Conservation (phyloP, 495 filamentous ascomycete genomes). For the Daldinia loculata region DNA sequence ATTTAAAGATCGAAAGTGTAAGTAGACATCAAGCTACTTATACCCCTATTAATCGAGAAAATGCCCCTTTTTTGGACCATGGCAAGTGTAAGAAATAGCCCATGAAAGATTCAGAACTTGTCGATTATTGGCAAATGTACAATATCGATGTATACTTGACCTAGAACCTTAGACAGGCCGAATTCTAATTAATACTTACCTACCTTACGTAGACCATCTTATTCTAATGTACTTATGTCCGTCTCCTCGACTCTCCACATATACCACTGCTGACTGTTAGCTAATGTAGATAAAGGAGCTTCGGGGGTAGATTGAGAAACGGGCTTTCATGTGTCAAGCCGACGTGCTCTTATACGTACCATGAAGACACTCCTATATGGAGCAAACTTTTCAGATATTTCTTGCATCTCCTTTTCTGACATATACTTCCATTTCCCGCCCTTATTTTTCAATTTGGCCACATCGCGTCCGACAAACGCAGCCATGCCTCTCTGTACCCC, state of each 20-base stretch:
- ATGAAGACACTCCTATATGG: constrained; percentile 77
- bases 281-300: neutral
- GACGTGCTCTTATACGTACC: constrained; percentile 6
- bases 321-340: neutral
- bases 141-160: neutral
- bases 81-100: too few species aligned
- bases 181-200: neutral
- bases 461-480: constrained; percentile 81
- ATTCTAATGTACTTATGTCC: constrained; percentile 71
- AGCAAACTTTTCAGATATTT: constrained; percentile 78
- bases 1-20: neutral
- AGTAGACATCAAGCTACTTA: neutral
- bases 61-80: too few species aligned
- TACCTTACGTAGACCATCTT: neutral
- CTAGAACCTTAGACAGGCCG: neutral
- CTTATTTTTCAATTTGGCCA: constrained; percentile 82
- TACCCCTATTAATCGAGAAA: too few species aligned
- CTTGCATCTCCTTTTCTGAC: constrained; percentile 90
- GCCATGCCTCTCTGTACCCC: constrained; percentile 97
- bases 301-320: neutral
- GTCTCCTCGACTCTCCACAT: constrained; percentile 86
- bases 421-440: constrained; percentile 98
- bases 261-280: constrained; percentile 30
- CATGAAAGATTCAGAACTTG: neutral
- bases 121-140: neutral